Base-by-base conservation (phyloP, 2,329 filamentous ascomycete genomes). In the Diaporthe ilicicola region DNA sequence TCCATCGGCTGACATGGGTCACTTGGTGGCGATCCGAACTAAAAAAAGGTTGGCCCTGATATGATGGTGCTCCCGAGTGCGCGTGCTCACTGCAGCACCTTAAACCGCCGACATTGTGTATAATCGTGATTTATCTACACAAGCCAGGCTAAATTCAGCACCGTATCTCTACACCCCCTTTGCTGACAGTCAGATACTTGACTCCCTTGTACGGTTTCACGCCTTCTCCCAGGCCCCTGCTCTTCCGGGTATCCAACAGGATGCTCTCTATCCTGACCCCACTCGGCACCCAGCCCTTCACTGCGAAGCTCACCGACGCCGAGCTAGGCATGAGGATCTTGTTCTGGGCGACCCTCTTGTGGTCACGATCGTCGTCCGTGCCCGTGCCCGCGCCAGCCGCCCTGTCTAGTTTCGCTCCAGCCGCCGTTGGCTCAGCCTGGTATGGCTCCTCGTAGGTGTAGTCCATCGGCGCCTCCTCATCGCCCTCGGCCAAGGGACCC, bases 181-280 rank as follows among this genome's bases (percentile, higher is more conserved):
- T 89, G 77, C 90, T 92, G 61, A 92, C 85, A 19, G 95, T 98
- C 76, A 99, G 80, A 81, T 99, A 99, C 83, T 99, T 99, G 75
- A 99, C 96, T 1, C 96, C 96, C 83, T 98, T 99, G 82, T 97
- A 98, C 29, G 96, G 96, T 82, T 94, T 97, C 48, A 98, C 90
- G 2, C 93, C 90, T 75, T 97, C 94, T 0, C 94, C 94, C 55
- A 99, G 77, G 0, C 96, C 96, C 70, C 92, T 89, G 81, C 94
- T 97, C 83, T 92, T 94, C 79, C 93, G 91, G n/a, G 89, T 85
- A 79, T 94, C 86, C 76, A 94, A 80, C 78, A 90, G 78, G 77
- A 94, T 88, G 80, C 89, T 91, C 75, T 92, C 90, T 37, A 92
- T 86, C 79, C 87, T 91, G 61, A 92, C 84, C 4, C 91, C 91